phyloP scores from a whole-genome alignment of 371 early-diverging fungal genomes.

The Mucor irregularis region DNA sequence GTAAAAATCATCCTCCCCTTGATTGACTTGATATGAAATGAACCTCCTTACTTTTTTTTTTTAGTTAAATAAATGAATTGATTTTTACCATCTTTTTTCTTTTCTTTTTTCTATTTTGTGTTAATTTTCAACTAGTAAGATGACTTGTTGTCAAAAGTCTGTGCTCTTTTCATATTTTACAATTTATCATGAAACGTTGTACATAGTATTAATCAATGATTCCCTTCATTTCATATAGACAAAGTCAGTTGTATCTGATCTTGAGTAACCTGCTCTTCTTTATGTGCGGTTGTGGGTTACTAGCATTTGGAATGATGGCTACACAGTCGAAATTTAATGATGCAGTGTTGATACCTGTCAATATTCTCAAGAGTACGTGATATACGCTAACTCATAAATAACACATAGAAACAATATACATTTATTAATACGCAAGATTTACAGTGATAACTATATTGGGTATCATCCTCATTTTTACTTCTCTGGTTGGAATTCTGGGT shows the following conservation, averaged over 20 bases:
- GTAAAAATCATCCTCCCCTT: too few relatives aligned
- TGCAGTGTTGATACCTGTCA: conserved; percentile 36
- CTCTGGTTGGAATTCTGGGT: conserved; percentile 36
- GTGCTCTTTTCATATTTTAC: background rate
- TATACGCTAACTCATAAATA: background rate
- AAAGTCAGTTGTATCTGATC: conserved; percentile 34
- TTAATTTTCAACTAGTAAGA: background rate
- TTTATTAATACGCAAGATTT: background rate
- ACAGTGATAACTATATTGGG: conserved; percentile 45
- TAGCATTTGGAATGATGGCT: conserved; percentile 40
- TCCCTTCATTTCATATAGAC: conserved; percentile 9
- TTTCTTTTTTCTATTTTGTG: conserved; percentile 3
- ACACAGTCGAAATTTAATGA: conserved; percentile 28
- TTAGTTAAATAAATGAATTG: background rate
- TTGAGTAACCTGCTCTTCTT: conserved; percentile 36
- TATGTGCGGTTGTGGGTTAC: conserved; percentile 32
- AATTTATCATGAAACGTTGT: background rate
- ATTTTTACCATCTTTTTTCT: background rate
- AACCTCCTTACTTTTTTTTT: background rate
- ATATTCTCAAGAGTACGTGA: conserved; percentile 40
- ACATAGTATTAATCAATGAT: too few relatives aligned
- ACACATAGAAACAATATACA: background rate
- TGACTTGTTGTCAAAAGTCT: conserved; percentile 51
- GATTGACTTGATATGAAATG: too few relatives aligned
- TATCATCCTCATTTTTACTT: conserved; percentile 37